phyloP scores from a whole-genome alignment of 345 rosid genomes.

The Populus pruinosa region DNA sequence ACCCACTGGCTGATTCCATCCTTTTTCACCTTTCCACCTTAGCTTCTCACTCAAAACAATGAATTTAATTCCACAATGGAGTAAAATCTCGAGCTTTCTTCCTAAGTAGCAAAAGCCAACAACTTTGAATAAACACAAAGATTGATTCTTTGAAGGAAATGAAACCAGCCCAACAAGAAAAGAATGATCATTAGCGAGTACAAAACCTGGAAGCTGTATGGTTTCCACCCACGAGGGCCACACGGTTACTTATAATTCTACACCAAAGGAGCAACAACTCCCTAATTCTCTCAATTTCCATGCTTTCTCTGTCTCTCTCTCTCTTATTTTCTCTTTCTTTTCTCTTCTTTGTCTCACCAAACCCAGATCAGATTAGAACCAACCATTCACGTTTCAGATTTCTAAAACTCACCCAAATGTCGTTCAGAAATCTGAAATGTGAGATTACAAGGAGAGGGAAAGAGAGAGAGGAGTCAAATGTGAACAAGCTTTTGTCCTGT shows the following conservation, averaged over 20 bases:
- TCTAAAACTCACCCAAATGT: not conserved
- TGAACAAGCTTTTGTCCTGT: not conserved
- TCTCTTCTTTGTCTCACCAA: not conserved
- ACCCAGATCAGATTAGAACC: constrained; percentile 11
- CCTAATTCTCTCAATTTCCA: constrained; percentile 44
- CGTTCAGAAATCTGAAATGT: not conserved
- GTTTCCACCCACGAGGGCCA: constrained; percentile 60
- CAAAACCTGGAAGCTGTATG: constrained; percentile 64
- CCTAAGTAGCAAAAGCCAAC: constrained; percentile 19
- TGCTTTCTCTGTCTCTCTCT: not conserved
- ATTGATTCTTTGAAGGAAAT: constrained; percentile 3
- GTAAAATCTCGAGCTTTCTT: constrained; percentile 1
- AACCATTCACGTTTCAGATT: not conserved
- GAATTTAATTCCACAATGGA: not conserved
- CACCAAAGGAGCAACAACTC: constrained; percentile 42
- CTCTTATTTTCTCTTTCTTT: not conserved
- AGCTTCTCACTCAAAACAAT: not conserved
- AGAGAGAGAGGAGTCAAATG: not conserved
- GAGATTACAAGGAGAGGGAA: no score
- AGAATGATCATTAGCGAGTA: constrained; percentile 35
- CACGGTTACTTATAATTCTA: constrained; percentile 35
- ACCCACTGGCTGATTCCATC: constrained; percentile 27
- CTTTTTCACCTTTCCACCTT: not conserved
- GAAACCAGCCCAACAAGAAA: constrained; percentile 4
- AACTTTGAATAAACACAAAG: constrained; percentile 6